A percentile compares a stretch with the other conserved stretches of the same genome.
Evolutionary conservation across 257 asterid species (phyloP).

Genomic region (Eucommia ulmoides): DNA sequence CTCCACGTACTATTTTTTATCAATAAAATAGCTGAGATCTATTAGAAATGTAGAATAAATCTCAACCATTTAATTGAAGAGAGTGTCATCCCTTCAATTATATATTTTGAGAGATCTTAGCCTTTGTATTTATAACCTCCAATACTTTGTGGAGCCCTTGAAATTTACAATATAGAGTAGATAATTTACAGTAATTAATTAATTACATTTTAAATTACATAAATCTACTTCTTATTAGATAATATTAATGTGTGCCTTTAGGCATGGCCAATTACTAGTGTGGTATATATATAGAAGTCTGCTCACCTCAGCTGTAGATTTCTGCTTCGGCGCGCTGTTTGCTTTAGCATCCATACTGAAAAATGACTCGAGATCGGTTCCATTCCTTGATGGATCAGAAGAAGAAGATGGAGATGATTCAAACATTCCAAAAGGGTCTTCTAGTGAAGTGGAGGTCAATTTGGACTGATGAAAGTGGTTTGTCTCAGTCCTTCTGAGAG

Average conservation of each 20-base stretch:
- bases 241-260: no score
- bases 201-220: no score
- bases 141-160: constrained; percentile 5
- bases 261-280: no score
- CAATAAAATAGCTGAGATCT: constrained; percentile 1
- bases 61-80: no score
- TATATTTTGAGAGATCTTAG: no score
- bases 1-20: no score
- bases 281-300: no score
- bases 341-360: constrained; percentile 26
- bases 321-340: constrained; percentile 18
- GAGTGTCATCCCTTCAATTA: no score
- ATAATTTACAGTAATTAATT: no score
- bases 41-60: constrained; percentile 5
- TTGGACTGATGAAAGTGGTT: constrained; percentile 22
- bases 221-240: no score
- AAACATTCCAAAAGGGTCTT: constrained; percentile 55
- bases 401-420: constrained; percentile 31
- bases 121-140: constrained; percentile 7
- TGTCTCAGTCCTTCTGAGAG: constrained; percentile 25
- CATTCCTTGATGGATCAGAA: constrained; percentile 33
- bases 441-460: constrained; percentile 25
- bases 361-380: constrained; percentile 26
- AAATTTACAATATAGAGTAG: no score
- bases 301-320: constrained; percentile 47